A percentile compares a stretch with the other conserved stretches of the same genome.
phyloP scores from a whole-genome alignment of 805 yeast genomes.

The Kazachstania africana region DNA sequence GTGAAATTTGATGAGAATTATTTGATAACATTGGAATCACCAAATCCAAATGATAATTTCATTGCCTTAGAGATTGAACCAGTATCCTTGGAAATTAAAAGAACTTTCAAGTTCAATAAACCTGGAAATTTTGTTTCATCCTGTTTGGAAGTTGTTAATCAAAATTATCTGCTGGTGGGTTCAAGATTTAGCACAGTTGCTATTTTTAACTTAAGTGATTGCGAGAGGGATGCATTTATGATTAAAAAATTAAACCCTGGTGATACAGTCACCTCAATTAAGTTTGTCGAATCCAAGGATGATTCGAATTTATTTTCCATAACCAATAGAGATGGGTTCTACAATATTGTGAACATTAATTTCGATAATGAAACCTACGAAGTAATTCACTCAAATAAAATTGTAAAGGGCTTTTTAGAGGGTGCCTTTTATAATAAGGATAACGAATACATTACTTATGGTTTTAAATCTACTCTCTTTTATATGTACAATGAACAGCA shows the following conservation, averaged over 20 bases:
- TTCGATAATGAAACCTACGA: slow-evolving; percentile 7
- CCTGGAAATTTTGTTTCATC: slow-evolving; percentile 47
- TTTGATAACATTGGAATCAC: slow-evolving; percentile 45
- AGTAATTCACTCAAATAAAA: slow-evolving; percentile 44
- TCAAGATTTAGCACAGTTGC: slow-evolving; percentile 62
- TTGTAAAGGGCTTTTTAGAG: slow-evolving; percentile 71
- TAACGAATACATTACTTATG: slow-evolving; percentile 51
- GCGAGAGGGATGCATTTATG: slow-evolving; percentile 12
- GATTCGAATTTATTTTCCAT: slow-evolving; percentile 27
- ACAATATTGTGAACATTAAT: slow-evolving; percentile 31
- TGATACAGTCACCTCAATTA: slow-evolving; percentile 54
- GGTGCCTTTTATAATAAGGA: slow-evolving; percentile 41
- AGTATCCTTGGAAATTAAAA: slow-evolving; percentile 17
- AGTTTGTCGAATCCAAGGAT: slow-evolving; percentile 24
- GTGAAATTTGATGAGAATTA: slow-evolving; percentile 21
- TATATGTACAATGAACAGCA: slow-evolving; percentile 73
- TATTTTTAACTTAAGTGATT: slow-evolving; percentile 33
- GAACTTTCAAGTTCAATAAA: slow-evolving; percentile 23
- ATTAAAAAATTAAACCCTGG: slow-evolving; percentile 45
- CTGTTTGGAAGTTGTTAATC: slow-evolving; percentile 37
- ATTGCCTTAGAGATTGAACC: slow-evolving; percentile 29
- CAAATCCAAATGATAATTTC: slow-evolving; percentile 50
- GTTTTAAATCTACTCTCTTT: slow-evolving; percentile 72
- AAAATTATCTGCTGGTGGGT: slow-evolving; percentile 43
- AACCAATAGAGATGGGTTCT: slow-evolving; percentile 59